These are phyloP conservation scores for Cyberlindnera samutprakarnensis DNA, from an alignment of 805 yeast genomes.

Conservation along the genomic window DNA sequence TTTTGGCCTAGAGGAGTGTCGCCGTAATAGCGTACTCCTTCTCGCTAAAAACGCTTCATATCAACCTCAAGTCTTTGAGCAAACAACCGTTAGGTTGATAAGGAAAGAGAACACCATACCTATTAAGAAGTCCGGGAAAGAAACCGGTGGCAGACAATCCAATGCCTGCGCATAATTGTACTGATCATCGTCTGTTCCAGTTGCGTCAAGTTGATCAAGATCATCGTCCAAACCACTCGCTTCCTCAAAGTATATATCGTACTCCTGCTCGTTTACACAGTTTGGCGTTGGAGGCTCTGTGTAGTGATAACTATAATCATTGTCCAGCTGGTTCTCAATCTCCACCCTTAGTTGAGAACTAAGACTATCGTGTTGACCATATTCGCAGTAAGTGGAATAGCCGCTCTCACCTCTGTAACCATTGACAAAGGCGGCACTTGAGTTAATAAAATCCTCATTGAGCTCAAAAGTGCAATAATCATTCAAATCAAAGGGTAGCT, in stretches of 20 bases:
- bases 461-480: conserved; percentile 19
- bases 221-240: no score
- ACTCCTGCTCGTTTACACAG: no score
- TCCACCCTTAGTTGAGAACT: background rate
- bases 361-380: background rate
- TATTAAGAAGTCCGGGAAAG: conserved; percentile 1
- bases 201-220: no score
- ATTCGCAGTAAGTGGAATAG: background rate
- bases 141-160: background rate
- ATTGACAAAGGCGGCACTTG: conserved; percentile 15
- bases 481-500: conserved; percentile 19
- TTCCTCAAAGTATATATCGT: no score
- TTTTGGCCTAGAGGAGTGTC: no score
- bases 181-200: no score
- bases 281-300: no score
- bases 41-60: no score
- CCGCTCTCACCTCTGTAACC: no score
- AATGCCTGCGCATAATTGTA: background rate
- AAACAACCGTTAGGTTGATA: no score
- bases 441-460: conserved; percentile 16
- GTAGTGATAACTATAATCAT: background rate
- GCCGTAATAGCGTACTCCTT: no score
- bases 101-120: background rate
- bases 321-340: conserved; percentile 1
- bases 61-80: no score